phyloP scores from a whole-genome alignment of 306 rosid species.

The Castanea crenata region DNA sequence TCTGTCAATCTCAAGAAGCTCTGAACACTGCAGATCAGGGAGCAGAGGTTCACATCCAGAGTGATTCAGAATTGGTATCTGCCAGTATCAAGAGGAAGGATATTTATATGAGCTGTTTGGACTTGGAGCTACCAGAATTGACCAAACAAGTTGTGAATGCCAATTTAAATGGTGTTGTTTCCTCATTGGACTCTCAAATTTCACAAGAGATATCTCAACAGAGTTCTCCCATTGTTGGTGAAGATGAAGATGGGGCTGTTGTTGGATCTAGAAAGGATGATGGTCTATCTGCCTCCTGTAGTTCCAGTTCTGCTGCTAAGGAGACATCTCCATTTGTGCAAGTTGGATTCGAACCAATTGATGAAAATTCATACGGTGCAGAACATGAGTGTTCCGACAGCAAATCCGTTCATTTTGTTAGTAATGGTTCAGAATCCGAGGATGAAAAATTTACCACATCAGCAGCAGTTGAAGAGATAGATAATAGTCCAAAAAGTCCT shows the following conservation, averaged over 20 bases:
- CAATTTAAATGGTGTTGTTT: conserved; percentile 26
- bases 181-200: conserved; percentile 27
- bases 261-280: conserved; percentile 22
- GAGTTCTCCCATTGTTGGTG: conserved; percentile 24
- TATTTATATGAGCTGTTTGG: conserved; percentile 62
- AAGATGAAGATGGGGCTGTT: conserved; percentile 28
- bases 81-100: conserved; percentile 30
- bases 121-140: conserved; percentile 50
- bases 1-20: conserved; percentile 35
- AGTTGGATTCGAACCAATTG: conserved; percentile 27
- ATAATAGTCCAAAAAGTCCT: conserved; percentile 26
- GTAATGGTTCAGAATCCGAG: conserved; percentile 27
- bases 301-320: conserved; percentile 32
- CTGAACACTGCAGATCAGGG: conserved; percentile 30
- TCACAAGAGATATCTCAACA: conserved; percentile 26
- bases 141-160: conserved; percentile 30
- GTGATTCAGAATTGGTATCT: conserved; percentile 40
- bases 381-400: conserved; percentile 25
- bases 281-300: conserved; percentile 30
- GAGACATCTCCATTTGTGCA: conserved; percentile 28
- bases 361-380: conserved; percentile 29
- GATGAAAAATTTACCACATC: conserved; percentile 24
- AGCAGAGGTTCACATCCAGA: conserved; percentile 24
- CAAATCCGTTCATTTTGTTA: conserved; percentile 27
- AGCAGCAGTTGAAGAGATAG: conserved; percentile 26